Base-by-base conservation (phyloP, 108 stramenopile genomes). In the Parietichytrium sp. region DNA sequence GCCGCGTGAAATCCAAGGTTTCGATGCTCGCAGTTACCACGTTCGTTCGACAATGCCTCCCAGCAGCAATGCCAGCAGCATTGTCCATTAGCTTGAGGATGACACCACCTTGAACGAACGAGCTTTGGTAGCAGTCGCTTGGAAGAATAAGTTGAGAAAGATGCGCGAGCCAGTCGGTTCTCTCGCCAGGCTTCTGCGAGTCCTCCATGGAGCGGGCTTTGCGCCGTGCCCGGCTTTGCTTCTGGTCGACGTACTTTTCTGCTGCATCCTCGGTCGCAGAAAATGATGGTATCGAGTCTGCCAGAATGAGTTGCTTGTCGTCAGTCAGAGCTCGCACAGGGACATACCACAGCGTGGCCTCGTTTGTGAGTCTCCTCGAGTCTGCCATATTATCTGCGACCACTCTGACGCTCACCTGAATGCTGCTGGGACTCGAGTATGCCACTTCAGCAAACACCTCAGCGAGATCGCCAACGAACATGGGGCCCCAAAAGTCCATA, bases 51-150 rank as follows among this genome's bases (percentile, higher is more conserved):
- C 61, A 45, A 42, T 72, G 61, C 15, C 61, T 33, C 61, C 61
- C 36, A 25, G 61, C 61, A 27, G 61, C 61, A 6, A 72, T 42
- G 0, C 38, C 61, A 2, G 38, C 61, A 1, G 45, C 61, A n/a
- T 72, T 25, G 42, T 72, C 61, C 61, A 72, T 72, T 1, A 72
- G 61, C 61, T 72, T 72, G 61, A 72, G 36, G 42, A 72, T 72
- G 61, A n/a, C n/a, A 27, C 61, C 61, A 25, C 61, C 61, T 42
- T 72, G 36, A 42, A 42, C 61, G 13, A 25, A 45, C 38, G 36
- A 45, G 61, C 38, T 36, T 6, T 16, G 16, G 16, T 33, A 16
- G 33, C 61, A 72, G 61, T 72, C 61, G 23, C 38, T 72, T 6
- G 61, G 61, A 8, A 72, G 61, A 25, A 72, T n/a, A 16, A 72